phyloP scores from a whole-genome alignment of 768 basidiomycete genomes.

The Boletus bicolor region DNA sequence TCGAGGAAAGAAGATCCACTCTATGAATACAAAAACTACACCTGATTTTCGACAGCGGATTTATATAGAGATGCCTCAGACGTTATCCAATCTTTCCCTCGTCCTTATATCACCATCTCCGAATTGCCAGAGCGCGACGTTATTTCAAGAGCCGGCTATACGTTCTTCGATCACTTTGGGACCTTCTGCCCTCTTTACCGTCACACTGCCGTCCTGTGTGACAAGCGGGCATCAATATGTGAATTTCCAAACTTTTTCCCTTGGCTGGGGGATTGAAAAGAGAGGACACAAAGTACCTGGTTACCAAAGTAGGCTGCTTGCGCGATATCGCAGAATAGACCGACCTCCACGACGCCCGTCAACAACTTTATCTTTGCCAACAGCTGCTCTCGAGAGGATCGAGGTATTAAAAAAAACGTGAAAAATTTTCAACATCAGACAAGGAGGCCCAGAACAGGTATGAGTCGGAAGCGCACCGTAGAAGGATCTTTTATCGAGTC shows the following conservation, averaged over 20 bases:
- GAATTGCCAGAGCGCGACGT: too few relatives aligned
- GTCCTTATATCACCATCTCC: not conserved
- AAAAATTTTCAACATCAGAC: not conserved
- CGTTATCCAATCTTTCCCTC: not conserved
- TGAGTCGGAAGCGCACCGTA: slow-evolving; percentile 36
- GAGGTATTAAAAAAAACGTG: too few relatives aligned
- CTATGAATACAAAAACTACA: not conserved
- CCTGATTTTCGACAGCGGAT: not conserved
- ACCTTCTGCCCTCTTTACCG: slow-evolving; percentile 44
- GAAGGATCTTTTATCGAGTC: slow-evolving; percentile 66
- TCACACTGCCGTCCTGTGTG: slow-evolving; percentile 65
- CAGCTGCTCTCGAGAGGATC: slow-evolving; percentile 44
- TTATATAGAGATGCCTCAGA: not conserved
- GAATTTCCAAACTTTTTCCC: too few relatives aligned
- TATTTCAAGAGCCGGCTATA: slow-evolving; percentile 8
- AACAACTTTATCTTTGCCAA: slow-evolving; percentile 84
- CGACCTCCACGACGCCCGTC: slow-evolving; percentile 98
- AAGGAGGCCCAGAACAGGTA: not conserved
- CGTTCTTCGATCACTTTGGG: slow-evolving; percentile 21
- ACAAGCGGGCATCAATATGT: not conserved
- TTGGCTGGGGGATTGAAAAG: too few relatives aligned
- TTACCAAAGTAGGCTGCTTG: slow-evolving; percentile 97
- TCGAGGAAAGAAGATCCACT: too few relatives aligned
- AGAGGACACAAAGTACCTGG: slow-evolving; percentile 41
- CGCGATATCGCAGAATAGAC: slow-evolving; percentile 91